These are phyloP conservation scores for Nepenthes gracilis DNA, from an alignment of 148 eudicot genomes.

Conservation along the genomic window DNA sequence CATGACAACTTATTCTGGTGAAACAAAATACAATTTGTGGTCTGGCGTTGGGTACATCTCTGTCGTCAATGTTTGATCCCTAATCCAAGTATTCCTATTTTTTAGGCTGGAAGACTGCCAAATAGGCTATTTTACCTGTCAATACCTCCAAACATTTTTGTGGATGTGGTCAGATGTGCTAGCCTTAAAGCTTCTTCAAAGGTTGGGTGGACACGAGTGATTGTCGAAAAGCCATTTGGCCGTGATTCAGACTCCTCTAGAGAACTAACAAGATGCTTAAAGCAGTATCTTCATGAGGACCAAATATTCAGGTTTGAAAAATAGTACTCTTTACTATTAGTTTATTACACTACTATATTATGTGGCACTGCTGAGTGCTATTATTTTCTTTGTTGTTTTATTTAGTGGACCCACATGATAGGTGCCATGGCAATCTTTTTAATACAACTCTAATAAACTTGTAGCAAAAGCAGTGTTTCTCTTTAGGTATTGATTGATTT, in stretches of 20 bases:
- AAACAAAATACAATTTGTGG: background rate
- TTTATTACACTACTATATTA: background rate
- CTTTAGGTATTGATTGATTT: background rate
- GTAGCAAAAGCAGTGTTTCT: no score
- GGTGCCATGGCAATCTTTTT: no score
- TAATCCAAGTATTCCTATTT: background rate
- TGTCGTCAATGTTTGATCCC: background rate
- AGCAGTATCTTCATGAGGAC: slow-evolving; percentile 56
- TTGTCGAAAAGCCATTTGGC: slow-evolving; percentile 95
- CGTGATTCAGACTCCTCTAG: slow-evolving; percentile 59
- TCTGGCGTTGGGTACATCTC: background rate
- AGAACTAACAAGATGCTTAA: slow-evolving; percentile 48
- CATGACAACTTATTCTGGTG: background rate
- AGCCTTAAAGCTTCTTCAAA: slow-evolving; percentile 48
- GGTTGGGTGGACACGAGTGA: slow-evolving; percentile 83
- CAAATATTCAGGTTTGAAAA: slow-evolving; percentile 66
- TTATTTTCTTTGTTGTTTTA: no score
- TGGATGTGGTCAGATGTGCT: slow-evolving; percentile 67
- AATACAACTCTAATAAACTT: no score
- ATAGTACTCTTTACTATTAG: background rate
- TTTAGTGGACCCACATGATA: no score
- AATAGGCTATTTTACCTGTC: slow-evolving; percentile 83
- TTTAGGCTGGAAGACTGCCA: slow-evolving; percentile 49
- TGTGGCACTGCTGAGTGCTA: background rate
- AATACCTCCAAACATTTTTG: slow-evolving; percentile 70